phyloP scores from a whole-genome alignment of 768 basidiomycete genomes.

The Leccinum variicolor region DNA sequence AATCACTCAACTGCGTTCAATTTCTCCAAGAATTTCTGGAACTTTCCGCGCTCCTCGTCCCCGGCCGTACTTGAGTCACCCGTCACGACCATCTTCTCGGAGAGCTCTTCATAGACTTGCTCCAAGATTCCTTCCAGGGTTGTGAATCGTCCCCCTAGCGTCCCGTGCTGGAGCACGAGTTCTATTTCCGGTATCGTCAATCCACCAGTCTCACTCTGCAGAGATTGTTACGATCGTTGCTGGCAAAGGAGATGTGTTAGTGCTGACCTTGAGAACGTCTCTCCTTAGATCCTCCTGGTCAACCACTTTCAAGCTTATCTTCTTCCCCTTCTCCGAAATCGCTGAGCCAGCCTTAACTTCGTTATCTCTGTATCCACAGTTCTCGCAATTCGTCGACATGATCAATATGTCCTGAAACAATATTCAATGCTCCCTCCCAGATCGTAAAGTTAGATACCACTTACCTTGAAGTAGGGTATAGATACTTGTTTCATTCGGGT shows the following conservation, averaged over 20 bases:
- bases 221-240: not conserved
- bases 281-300: constrained; percentile 90
- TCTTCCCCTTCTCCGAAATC: constrained; percentile 83
- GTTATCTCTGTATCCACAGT: constrained; percentile 95
- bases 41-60: constrained; percentile 50
- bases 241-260: not conserved
- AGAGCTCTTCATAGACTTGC: constrained; percentile 93
- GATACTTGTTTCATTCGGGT: constrained; percentile 95
- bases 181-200: constrained; percentile 93
- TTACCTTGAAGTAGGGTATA: constrained; percentile 96
- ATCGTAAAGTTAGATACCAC: not conserved
- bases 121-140: constrained; percentile 93
- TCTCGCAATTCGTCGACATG: constrained; percentile 97
- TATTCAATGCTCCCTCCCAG: not conserved
- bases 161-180: constrained; percentile 85
- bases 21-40: constrained; percentile 70
- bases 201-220: constrained; percentile 89
- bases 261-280: constrained; percentile 85
- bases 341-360: constrained; percentile 95
- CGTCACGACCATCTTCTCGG: constrained; percentile 75
- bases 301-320: constrained; percentile 84
- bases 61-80: constrained; percentile 56
- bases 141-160: constrained; percentile 95
- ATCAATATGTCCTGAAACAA: constrained; percentile 80
- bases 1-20: constrained; percentile 62